phyloP scores from a whole-genome alignment of 73 alveolate species.

The Diophrys sp. region DNA sequence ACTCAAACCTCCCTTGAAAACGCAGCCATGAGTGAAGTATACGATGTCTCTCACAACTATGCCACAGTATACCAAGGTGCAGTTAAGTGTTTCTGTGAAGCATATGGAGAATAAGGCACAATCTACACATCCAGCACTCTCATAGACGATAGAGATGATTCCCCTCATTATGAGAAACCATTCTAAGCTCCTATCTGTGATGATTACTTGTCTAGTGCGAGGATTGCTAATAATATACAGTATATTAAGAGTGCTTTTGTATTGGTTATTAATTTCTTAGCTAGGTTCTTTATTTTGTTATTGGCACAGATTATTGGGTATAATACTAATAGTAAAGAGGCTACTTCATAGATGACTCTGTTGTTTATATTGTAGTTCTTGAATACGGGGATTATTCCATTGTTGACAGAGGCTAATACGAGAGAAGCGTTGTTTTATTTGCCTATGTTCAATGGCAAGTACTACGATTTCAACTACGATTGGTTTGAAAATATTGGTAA shows the following conservation, averaged over 20 bases:
- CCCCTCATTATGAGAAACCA: not conserved
- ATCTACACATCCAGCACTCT: not conserved
- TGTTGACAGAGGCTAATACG: not conserved
- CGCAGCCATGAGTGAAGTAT: not conserved
- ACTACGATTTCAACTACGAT: conserved; percentile 44
- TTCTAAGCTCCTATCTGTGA: not conserved
- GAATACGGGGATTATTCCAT: not conserved
- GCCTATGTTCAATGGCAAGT: conserved; percentile 24
- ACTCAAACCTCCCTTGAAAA: not conserved
- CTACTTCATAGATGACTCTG: not conserved
- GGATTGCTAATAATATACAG: not conserved
- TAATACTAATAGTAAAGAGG: not conserved
- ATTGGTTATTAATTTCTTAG: not conserved
- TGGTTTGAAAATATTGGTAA: conserved; percentile 44
- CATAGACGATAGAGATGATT: not conserved
- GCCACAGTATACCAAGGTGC: not conserved
- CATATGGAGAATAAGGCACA: not conserved
- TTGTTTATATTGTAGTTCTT: not conserved
- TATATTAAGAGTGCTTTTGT: not conserved
- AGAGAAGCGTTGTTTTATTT: not conserved
- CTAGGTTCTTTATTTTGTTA: not conserved
- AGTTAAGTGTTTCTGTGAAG: not conserved
- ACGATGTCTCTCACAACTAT: not conserved
- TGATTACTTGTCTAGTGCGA: not conserved
- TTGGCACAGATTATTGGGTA: not conserved